Evolutionary conservation across 495 filamentous ascomycete species (phyloP), one percentile per base, ranked within the genome.

Genomic region (Symbiotaphrina buchneri): DNA sequence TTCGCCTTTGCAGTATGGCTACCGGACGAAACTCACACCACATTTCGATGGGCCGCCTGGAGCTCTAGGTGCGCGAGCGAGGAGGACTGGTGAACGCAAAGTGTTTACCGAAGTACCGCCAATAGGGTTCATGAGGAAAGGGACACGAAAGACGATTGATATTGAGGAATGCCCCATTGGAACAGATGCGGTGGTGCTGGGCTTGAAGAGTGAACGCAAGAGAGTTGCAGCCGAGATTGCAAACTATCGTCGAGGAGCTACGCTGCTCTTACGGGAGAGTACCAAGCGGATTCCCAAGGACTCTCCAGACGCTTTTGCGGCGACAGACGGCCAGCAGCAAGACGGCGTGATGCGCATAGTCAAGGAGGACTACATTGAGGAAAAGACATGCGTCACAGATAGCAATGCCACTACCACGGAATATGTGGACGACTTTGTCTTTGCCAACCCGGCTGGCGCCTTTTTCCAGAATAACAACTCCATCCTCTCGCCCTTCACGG

Each of bases 391-490:
- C 57, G 63, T 93, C 33, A 92, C 80, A 3, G 71, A 93, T 53
- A 58, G 64, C 45, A 94, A 84, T 39, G 77, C 64, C 32, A 73
- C 52, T 17, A 67, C 72, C 2, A 75, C 73, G 24, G 87, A 97
- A 47, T 92, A 90, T 48, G 59, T 97, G 33, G 80, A 80, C 43
- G 47, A 71, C 48, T 91, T 74, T 55, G 52, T 71, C 47, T 91
- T 97, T 59, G 65, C 63, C 45, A 94, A 85, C 60, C 78, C 74
- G 19, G 87, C 87, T 13, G 82, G 82, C 25, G 58, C 75, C 26
- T 97, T 97, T 64, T 97, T 97, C 67, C 87, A 97, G 46, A 97
- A 97, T 58, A 97, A 97, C 63, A 97, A 97, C 56, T 91, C 82
- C 28, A 94, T 97, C 53, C 71, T 97, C n/a, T 65, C 77, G 24